These are phyloP conservation scores for Sideroxylon spinosum DNA, from an alignment of 179 eudicot genomes.

Conservation along the genomic window DNA sequence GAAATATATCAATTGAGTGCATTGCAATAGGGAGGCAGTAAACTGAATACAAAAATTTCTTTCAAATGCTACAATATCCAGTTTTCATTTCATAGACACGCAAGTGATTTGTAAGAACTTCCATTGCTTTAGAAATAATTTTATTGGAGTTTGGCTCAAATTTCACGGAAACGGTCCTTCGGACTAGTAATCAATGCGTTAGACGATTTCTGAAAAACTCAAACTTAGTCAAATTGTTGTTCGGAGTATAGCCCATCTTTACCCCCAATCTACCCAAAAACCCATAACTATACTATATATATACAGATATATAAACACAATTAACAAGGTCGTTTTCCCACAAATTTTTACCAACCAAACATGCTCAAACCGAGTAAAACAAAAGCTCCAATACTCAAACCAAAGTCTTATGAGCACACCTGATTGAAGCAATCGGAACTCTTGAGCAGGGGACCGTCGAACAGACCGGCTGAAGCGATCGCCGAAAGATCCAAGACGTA, in stretches of 20 bases:
- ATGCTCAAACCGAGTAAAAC: background rate
- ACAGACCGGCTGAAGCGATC: slow-evolving; percentile 53
- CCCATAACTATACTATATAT: background rate
- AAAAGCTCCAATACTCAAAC: background rate
- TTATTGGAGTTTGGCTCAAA: background rate
- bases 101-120: too few species aligned
- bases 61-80: background rate
- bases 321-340: background rate
- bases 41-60: background rate
- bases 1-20: too few species aligned
- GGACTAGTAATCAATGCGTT: background rate
- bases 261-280: slow-evolving; percentile 1
- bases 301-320: background rate
- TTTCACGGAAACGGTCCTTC: background rate
- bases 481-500: slow-evolving; percentile 78
- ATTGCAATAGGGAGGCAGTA: background rate
- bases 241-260: background rate
- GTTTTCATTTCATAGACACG: too few species aligned
- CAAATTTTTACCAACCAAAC: slow-evolving; percentile 5
- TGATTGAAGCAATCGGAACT: slow-evolving; percentile 80
- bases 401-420: slow-evolving; percentile 30
- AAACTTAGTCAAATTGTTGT: background rate
- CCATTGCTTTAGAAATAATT: too few species aligned
- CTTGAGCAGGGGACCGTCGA: slow-evolving; percentile 69
- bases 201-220: background rate